Evolutionary conservation across 139 green algal genomes (phyloP), one percentile per base, ranked within the genome.

Genomic region (Coccomyxa sp.): DNA sequence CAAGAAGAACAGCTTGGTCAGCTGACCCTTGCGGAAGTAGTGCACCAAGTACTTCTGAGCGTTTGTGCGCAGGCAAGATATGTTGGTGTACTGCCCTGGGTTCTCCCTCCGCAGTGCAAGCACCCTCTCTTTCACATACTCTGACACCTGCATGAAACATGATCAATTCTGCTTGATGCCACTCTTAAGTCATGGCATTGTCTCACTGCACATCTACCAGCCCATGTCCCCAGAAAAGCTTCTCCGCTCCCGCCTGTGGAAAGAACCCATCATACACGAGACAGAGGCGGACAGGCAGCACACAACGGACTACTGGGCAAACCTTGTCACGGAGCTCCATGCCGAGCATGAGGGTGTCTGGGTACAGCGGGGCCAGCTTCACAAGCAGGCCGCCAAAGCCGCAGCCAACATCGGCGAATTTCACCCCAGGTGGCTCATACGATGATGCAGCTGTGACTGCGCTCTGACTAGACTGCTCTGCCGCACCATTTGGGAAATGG

Each of bases 1-100:
- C 0, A 99, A 91, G 91, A 99, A 99, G 91, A 99, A 99, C 58
- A 99, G 90, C 88, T 99, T 99, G 59, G 91, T 91, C 31, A 99
- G 91, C 93, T 98, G 93, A 0, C 94, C 97, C 82, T 98, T 98
- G 0, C 81, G 23, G 83, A 99, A 99, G 88, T 96, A 98, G 91
- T 99, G 93, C 30, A 95, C 91, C 57, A 99, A 88, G 90, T 95
- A 95, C 87, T 98, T 98, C 94, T 97, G 97, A 58, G 95, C 91
- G 86, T 99, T 99, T 67, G 91, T 96, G 79, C 97, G 92, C 32
- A 99, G 67, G 13, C 90, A 89, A 0, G 88, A 89, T 18, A 95
- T 88, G 89, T 99, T 99, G 28, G 30, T 71, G 83, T 90, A 93
- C 75, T 89, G 66, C 13, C 87, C 88, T 0, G 86, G 83, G 18